phyloP scores from a whole-genome alignment of 2,329 filamentous ascomycete species.

The Aspergillus floridensis region DNA sequence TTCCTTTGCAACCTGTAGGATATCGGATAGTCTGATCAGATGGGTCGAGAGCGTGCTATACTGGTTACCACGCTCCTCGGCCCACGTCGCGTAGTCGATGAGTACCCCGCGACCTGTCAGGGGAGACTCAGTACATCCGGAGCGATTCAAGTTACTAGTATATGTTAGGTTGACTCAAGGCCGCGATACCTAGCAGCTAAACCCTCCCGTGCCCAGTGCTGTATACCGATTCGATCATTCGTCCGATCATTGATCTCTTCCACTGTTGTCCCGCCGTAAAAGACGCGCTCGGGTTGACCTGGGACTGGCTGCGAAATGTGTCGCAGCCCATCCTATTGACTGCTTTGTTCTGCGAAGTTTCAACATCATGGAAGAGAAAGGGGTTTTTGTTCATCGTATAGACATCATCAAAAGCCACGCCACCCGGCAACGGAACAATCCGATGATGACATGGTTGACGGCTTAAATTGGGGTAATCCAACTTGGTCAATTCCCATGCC shows the following conservation, averaged over 20 bases:
- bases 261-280: conserved; percentile 50
- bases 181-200: conserved; percentile 37
- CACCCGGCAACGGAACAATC: conserved; percentile 50
- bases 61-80: conserved; percentile 38
- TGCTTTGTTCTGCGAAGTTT: conserved; percentile 42
- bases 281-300: conserved; percentile 40
- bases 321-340: conserved; percentile 53
- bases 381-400: conserved; percentile 45
- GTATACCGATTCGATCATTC: conserved; percentile 48
- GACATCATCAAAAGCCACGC: conserved; percentile 51
- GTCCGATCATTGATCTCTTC: conserved; percentile 47
- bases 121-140: background rate
- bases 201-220: conserved; percentile 50
- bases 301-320: conserved; percentile 49
- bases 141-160: background rate
- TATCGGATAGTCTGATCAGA: conserved; percentile 35
- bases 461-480: conserved; percentile 55
- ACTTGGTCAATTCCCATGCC: conserved; percentile 56
- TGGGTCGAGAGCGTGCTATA: conserved; percentile 45
- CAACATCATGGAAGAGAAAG: background rate
- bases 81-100: conserved; percentile 51
- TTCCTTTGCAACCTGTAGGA: conserved; percentile 42
- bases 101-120: conserved; percentile 50
- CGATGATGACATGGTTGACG: conserved; percentile 52
- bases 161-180: no score